Evolutionary conservation across 495 filamentous ascomycete genomes (phyloP).

Genomic region (Talaromyces nanjingensis): DNA sequence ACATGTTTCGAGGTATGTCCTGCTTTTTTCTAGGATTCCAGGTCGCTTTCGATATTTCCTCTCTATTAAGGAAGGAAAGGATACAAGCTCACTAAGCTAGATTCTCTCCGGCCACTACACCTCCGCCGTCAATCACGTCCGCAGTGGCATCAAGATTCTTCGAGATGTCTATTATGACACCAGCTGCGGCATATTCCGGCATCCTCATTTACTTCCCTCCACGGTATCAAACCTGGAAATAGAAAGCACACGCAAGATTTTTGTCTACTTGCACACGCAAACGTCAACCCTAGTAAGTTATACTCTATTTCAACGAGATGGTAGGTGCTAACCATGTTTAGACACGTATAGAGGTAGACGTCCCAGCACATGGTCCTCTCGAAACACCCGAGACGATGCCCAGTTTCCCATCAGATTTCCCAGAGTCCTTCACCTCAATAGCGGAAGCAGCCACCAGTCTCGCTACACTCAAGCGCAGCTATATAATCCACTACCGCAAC

Average conservation of each 20-base stretch:
- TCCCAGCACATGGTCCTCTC: not conserved
- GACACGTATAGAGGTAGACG: not conserved
- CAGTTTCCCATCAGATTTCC: not conserved
- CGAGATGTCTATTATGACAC: conserved; percentile 14
- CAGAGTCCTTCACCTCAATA: conserved; percentile 13
- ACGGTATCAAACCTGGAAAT: conserved; percentile 1
- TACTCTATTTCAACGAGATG: not conserved
- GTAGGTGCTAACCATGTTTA: not conserved
- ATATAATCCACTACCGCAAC: not conserved
- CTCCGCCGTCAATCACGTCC: conserved; percentile 26
- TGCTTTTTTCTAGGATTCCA: no score
- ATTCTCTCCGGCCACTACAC: conserved; percentile 24
- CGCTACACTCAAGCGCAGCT: conserved; percentile 6
- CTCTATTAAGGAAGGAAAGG: no score
- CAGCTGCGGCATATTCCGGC: conserved; percentile 6
- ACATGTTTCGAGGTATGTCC: conserved; percentile 16
- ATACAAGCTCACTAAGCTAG: conserved; percentile 10
- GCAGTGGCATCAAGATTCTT: conserved; percentile 25
- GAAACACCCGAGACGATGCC: not conserved
- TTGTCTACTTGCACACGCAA: conserved; percentile 14
- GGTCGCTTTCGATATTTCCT: no score
- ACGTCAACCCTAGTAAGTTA: conserved; percentile 8
- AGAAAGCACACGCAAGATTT: conserved; percentile 11
- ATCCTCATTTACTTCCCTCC: conserved; percentile 12
- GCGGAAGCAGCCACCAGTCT: conserved; percentile 16